Base-by-base conservation (phyloP, 164 flowering plant species). In the Buxus sempervirens region DNA sequence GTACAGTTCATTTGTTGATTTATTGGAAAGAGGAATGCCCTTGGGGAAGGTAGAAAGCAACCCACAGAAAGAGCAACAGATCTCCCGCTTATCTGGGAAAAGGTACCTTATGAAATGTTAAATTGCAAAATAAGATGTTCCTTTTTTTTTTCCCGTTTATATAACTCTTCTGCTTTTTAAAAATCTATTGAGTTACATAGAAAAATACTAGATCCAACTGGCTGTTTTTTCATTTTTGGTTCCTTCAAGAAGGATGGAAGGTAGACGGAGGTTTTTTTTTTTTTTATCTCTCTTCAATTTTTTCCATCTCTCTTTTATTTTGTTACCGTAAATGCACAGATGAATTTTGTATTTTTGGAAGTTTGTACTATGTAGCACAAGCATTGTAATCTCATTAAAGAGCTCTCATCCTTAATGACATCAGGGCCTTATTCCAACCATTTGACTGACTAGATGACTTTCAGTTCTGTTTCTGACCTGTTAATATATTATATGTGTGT, bases 1-100 rank as follows among this genome's bases (percentile, higher is more conserved):
- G 90, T 86, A 86, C 83, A 86, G 90, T 80, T 79, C 80, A 84
- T 84, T 82, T 80, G 80, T 83, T 84, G 81, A 84, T 86, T 84
- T 79, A 65, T 86, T 84, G 68, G 59, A 68, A 58, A 63, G 54
- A 70, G 58, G 54, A 68, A 65, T 45, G 60, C 63, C 66, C 70
- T 66, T 65, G 75, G 48, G 51, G 66, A 28, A 51, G 71, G 21
- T 26, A n/a, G 23, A 61, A 60, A 56, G 28, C 62, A 63, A 56
- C 67, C 48, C 51, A 57, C 38, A 58, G 32, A 38, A 63, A 54
- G 24, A 60, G 57, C n/a, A n/a, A 48, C 7, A 27, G 54, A 36
- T 22, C 55, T 28, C 56, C 64, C 45, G 9, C 49, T 62, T 60
- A 66, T 69, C 61, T 26, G 64, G 70, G 67, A 73, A 20, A 60